These are phyloP conservation scores for Cordyceps fumosorosea DNA, from an alignment of 2,329 filamentous ascomycete species.

Conservation along the genomic window DNA sequence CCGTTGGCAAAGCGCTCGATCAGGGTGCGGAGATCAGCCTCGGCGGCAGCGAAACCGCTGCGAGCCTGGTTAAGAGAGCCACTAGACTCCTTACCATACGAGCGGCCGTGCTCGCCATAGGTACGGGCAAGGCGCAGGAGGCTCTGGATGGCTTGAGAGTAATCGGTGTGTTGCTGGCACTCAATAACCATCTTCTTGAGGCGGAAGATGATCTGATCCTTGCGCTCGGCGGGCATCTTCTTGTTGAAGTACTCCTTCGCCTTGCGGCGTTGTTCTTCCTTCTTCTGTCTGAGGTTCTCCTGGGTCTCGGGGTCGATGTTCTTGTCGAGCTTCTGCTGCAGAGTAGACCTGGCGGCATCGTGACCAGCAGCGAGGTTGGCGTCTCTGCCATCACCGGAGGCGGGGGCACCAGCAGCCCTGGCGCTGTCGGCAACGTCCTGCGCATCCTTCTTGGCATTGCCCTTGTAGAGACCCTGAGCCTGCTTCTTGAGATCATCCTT, in stretches of 20 bases:
- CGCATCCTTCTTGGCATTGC: conserved; percentile 50
- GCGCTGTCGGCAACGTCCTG: conserved; percentile 54
- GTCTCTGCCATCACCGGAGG: conserved; percentile 42
- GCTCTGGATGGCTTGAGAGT: conserved; percentile 84
- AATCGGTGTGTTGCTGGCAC: conserved; percentile 91
- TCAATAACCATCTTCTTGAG: conserved; percentile 97
- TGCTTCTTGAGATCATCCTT: conserved; percentile 64
- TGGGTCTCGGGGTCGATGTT: conserved; percentile 62
- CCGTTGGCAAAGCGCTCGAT: conserved; percentile 95
- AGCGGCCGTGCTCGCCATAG: conserved; percentile 70
- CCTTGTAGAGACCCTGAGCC: conserved; percentile 54
- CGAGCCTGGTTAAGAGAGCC: conserved; percentile 69
- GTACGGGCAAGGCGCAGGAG: conserved; percentile 77
- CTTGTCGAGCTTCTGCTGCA: conserved; percentile 51
- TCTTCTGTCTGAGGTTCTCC: conserved; percentile 38
- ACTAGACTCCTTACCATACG: conserved; percentile 55
- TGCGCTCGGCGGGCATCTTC: conserved; percentile 89
- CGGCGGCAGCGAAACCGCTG: conserved; percentile 60
- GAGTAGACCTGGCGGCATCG: conserved; percentile 32
- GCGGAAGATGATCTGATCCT: conserved; percentile 85
- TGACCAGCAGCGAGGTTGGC: conserved; percentile 41
- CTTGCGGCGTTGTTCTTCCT: conserved; percentile 38
- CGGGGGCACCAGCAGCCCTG: conserved; percentile 43
- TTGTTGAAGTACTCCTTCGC: conserved; percentile 70
- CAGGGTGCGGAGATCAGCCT: conserved; percentile 70